These are phyloP conservation scores for Erythrobasidium hasegawianum DNA, from an alignment of 1,284 basidiomycete genomes.

Conservation along the genomic window DNA sequence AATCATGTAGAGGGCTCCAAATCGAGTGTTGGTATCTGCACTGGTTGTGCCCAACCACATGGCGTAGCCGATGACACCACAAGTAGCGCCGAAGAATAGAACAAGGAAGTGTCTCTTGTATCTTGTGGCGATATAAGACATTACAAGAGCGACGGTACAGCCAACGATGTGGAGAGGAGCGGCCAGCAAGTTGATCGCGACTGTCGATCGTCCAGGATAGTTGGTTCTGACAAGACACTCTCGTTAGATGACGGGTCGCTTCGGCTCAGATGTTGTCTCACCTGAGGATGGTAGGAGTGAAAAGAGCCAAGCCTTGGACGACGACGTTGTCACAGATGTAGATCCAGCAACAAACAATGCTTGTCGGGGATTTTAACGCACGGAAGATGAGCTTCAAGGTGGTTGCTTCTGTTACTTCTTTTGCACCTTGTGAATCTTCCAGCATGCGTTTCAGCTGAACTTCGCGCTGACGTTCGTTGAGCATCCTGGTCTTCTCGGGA, in stretches of 20 bases:
- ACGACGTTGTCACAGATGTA: constrained; percentile 2
- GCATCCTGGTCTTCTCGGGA: not conserved
- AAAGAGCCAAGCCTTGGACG: not conserved
- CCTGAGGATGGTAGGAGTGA: not conserved
- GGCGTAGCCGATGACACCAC: not conserved
- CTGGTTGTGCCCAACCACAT: constrained; percentile 1
- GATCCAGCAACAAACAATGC: constrained; percentile 1
- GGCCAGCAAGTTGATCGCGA: not conserved
- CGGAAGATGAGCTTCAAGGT: not conserved
- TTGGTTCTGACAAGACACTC: no score
- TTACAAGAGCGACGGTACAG: not conserved
- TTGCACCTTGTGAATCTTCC: not conserved
- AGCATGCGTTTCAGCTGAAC: constrained; percentile 2
- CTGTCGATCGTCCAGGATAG: not conserved
- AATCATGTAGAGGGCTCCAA: not conserved
- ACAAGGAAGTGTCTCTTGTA: not conserved
- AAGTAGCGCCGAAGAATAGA: not conserved
- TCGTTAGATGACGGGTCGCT: not conserved
- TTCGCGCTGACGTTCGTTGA: not conserved
- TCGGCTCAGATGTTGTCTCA: not conserved
- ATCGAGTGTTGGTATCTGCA: not conserved
- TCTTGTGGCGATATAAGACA: not conserved
- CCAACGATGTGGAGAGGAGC: not conserved
- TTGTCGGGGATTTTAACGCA: not conserved
- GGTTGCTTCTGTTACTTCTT: constrained; percentile 1